phyloP scores from a whole-genome alignment of 306 rosid genomes.

The barrel medic (Medicago truncatula) region DNA sequence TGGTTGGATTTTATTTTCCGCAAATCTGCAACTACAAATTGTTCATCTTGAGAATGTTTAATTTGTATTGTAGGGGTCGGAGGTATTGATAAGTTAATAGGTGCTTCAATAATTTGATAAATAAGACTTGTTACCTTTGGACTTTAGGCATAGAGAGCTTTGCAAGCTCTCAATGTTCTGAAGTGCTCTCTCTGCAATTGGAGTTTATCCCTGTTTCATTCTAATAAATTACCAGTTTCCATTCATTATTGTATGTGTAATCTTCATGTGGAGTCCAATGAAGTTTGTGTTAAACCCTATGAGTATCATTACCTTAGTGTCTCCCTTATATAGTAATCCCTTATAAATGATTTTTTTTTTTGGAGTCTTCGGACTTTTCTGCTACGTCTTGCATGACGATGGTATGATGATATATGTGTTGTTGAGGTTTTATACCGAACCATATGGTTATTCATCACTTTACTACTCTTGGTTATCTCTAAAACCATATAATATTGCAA shows the following conservation, averaged over 20 bases:
- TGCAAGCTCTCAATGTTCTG: slow-evolving; percentile 1
- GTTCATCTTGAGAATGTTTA: not conserved
- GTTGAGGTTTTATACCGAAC: not conserved
- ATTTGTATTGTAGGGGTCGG: no score
- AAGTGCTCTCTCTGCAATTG: not conserved
- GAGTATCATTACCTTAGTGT: not conserved
- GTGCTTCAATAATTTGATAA: not conserved
- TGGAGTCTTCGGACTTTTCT: no score
- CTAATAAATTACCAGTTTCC: not conserved
- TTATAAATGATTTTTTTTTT: not conserved
- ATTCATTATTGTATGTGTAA: not conserved
- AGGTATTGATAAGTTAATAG: not conserved
- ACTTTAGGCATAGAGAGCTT: not conserved
- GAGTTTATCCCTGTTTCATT: not conserved
- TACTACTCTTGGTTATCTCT: not conserved
- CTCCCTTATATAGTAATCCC: not conserved
- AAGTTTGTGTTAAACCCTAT: no score
- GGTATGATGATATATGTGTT: not conserved
- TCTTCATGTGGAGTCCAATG: no score
- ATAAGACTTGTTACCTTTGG: not conserved
- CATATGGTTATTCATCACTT: not conserved
- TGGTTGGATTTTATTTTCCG: not conserved
- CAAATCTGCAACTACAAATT: not conserved
- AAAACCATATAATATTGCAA: not conserved
- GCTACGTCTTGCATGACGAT: not conserved